Percentiles rank a stretch among this genome's conserved stretches.
These are phyloP conservation scores for Hanseniaspora singularis DNA, from an alignment of 805 yeast genomes.

Conservation along the genomic window DNA sequence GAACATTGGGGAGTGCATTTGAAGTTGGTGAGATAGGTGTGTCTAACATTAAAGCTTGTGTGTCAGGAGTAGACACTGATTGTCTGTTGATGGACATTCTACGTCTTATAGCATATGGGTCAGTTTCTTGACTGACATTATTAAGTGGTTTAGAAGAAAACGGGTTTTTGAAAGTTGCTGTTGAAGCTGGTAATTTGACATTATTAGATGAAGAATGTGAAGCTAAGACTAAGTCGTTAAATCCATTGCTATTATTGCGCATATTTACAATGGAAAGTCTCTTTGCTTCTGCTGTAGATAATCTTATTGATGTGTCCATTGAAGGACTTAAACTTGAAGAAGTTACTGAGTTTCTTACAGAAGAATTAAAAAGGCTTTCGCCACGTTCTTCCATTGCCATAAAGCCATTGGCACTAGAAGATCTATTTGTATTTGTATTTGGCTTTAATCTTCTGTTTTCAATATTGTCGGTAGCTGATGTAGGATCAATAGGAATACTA, in stretches of 20 bases:
- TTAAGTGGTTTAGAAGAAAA: background rate
- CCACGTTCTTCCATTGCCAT: conserved; percentile 8
- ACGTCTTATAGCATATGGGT: background rate
- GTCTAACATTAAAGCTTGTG: background rate
- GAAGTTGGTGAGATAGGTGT: background rate
- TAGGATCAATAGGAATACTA: background rate
- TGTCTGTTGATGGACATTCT: conserved; percentile 3
- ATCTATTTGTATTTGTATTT: background rate
- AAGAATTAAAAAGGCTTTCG: conserved; percentile 4
- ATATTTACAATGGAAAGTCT: conserved; percentile 5
- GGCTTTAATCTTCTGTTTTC: background rate
- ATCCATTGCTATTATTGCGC: background rate
- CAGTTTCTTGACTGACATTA: background rate
- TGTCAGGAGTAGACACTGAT: background rate
- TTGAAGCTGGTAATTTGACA: background rate
- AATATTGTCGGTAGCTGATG: background rate
- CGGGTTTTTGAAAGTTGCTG: background rate
- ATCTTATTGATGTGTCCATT: conserved; percentile 1
- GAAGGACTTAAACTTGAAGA: background rate
- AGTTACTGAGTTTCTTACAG: background rate
- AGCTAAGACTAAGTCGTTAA: background rate
- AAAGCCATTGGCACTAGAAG: background rate
- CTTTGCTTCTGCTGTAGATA: conserved; percentile 13
- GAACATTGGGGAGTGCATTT: too few relatives aligned
- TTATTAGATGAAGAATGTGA: background rate